Evolutionary conservation across 2,329 filamentous ascomycete species (phyloP), one percentile per base, ranked within the genome.

Genomic region (Cladosporium austrohemisphaericum): DNA sequence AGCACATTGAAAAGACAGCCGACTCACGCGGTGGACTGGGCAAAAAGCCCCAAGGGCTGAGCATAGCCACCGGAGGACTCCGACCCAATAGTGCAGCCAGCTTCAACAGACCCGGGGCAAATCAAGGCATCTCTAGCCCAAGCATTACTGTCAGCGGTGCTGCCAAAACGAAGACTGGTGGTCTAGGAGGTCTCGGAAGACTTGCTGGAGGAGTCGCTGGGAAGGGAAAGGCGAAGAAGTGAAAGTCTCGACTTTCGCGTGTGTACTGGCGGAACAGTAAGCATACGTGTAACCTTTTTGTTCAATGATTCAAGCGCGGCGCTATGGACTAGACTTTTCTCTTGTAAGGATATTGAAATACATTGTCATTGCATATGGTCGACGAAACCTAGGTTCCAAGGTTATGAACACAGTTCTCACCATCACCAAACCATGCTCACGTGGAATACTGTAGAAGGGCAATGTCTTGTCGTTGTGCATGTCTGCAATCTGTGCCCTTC

Each of bases 1-100:
- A 28, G 19, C 31, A 36, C 10, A n/a, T 29, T 1, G 50, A 41
- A 6, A 43, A 29, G 16, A 8, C 19, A 3, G 6, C 31, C 3
- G 48, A 43, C 16, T 22, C 23, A 18, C 41, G 32, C 9, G 22
- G 37, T n/a, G 33, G 36, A 6, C 25, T 13, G n/a, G 50, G 43
- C 19, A 20, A 31, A 16, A 46, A 26, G 14, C 13, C 31, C 5
- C 29, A 35, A 19, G 26, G 26, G 14, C 16, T 41, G 8, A 35
- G 32, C 19, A 9, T 35, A 5, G 43, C 28, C 5, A 19, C 37
- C 14, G 52, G 44, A 19, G 51, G 43, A 3, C 7, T 48, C 11
- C 35, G 54, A 23, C 54, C 54, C 2, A 41, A 44, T n/a, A 51
- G 48, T 20, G 52, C 49, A 4, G 46, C 52, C 8, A 51, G 49